Conservation (phyloP, 2,329 filamentous ascomycete species). For the Leptographium wingfieldii region DNA sequence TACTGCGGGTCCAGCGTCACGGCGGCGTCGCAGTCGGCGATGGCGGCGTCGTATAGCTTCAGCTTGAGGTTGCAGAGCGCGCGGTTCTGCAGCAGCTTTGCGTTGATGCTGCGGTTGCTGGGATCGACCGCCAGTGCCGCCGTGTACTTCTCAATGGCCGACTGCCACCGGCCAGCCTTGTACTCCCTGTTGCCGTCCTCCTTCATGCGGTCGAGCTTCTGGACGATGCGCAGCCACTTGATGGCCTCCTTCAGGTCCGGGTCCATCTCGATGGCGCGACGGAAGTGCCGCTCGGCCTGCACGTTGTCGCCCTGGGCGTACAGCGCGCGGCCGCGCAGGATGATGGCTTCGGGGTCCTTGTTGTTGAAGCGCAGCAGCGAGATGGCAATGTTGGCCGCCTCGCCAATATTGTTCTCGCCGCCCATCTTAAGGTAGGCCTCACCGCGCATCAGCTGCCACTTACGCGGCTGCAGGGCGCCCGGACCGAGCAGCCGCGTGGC, state of each 20-base stretch:
- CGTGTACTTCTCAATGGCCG: conserved; percentile 75
- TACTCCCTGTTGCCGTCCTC: conserved; percentile 85
- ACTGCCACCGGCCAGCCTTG: conserved; percentile 69
- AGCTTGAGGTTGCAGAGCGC: conserved; percentile 74
- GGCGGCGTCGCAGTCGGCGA: conserved; percentile 76
- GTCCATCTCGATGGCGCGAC: conserved; percentile 78
- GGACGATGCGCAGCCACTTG: conserved; percentile 78
- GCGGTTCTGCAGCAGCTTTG: conserved; percentile 88
- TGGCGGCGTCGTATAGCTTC: conserved; percentile 71
- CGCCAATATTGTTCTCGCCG: conserved; percentile 74
- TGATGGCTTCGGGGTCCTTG: conserved; percentile 86
- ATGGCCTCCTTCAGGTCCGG: conserved; percentile 83
- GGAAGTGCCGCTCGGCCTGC: conserved; percentile 85
- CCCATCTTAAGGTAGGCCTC: conserved; percentile 91
- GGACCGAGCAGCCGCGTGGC: conserved; percentile 69
- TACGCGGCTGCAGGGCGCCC: conserved; percentile 69
- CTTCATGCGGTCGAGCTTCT: conserved; percentile 87
- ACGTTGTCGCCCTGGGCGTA: conserved; percentile 92
- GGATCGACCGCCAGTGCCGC: conserved; percentile 77
- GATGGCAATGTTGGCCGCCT: conserved; percentile 90
- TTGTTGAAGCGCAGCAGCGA: conserved; percentile 71
- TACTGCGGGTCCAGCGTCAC: conserved; percentile 74
- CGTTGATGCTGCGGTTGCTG: conserved; percentile 79
- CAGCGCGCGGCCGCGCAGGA: conserved; percentile 74
- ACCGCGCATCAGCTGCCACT: conserved; percentile 87